Percentiles rank a stretch among this genome's conserved stretches.
phyloP scores from a whole-genome alignment of 176 grass and related monocot species.

The Eragrostis nindensis region DNA sequence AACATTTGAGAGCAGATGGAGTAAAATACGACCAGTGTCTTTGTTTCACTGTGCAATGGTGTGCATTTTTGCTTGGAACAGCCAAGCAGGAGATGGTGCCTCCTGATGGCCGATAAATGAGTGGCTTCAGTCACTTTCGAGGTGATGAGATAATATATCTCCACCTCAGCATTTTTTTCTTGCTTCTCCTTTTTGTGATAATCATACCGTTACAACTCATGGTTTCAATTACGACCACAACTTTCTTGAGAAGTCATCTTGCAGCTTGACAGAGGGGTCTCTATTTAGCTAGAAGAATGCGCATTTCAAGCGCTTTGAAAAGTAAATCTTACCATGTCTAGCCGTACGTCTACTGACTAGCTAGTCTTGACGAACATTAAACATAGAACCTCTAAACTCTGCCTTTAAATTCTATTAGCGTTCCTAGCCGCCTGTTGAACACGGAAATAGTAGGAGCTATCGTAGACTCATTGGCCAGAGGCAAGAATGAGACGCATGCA shows the following conservation, averaged over 20 bases:
- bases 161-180: no score
- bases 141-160: no score
- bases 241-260: not conserved
- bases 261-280: not conserved
- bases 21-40: not conserved
- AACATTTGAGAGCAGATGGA: not conserved
- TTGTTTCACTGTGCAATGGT: not conserved
- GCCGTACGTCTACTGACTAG: not conserved
- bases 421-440: constrained; percentile 25
- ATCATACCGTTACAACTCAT: not conserved
- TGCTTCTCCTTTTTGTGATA: not conserved
- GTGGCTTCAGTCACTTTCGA: not conserved
- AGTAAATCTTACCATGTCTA: not conserved
- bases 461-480: not conserved
- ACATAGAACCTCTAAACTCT: not conserved
- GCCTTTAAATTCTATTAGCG: not conserved
- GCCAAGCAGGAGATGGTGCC: not conserved
- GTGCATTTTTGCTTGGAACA: not conserved
- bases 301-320: not conserved
- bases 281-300: not conserved
- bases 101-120: not conserved
- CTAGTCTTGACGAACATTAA: not conserved
- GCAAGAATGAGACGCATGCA: not conserved
- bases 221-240: not conserved
- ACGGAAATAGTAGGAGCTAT: not conserved